These are phyloP conservation scores for Tagetes erecta DNA, from an alignment of 129 eudicot species.

Conservation along the genomic window DNA sequence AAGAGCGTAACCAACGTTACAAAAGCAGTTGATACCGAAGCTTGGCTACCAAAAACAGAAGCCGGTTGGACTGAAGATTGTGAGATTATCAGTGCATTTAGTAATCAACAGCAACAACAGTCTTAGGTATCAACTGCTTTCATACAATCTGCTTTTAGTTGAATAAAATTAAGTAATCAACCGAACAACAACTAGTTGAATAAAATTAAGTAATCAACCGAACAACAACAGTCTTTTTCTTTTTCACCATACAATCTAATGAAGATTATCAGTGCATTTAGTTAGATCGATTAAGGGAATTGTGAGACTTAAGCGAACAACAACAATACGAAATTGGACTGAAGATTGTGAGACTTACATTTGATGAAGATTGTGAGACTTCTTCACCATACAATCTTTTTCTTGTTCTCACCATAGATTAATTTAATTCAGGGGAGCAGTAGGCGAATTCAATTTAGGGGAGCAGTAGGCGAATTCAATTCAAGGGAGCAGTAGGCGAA, in stretches of 20 bases:
- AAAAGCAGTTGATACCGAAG: background rate
- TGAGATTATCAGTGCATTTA: background rate
- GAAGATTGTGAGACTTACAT: slow-evolving; percentile 3
- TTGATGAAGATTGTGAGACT: slow-evolving; percentile 16
- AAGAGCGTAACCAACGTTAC: background rate
- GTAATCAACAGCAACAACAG: background rate
- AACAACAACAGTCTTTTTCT: background rate
- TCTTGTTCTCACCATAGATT: slow-evolving; percentile 14
- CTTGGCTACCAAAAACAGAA: background rate
- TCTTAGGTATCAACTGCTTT: too few relatives aligned
- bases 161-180: background rate
- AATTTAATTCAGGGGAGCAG: background rate
- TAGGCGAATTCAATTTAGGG: too few relatives aligned
- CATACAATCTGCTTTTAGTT: too few relatives aligned
- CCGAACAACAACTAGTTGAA: background rate
- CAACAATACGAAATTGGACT: too few relatives aligned
- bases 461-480: too few relatives aligned
- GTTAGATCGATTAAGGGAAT: too few relatives aligned
- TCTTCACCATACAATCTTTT: slow-evolving; percentile 18
- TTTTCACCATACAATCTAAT: too few relatives aligned
- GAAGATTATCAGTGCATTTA: background rate
- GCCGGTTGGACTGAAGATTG: too few relatives aligned
- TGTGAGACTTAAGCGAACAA: too few relatives aligned
- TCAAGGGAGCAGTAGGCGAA: too few relatives aligned
- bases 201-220: background rate